A percentile compares a stretch with the other conserved stretches of the same genome.
Conservation (phyloP, 2,329 filamentous ascomycete genomes). For the Trichothecium roseum region DNA sequence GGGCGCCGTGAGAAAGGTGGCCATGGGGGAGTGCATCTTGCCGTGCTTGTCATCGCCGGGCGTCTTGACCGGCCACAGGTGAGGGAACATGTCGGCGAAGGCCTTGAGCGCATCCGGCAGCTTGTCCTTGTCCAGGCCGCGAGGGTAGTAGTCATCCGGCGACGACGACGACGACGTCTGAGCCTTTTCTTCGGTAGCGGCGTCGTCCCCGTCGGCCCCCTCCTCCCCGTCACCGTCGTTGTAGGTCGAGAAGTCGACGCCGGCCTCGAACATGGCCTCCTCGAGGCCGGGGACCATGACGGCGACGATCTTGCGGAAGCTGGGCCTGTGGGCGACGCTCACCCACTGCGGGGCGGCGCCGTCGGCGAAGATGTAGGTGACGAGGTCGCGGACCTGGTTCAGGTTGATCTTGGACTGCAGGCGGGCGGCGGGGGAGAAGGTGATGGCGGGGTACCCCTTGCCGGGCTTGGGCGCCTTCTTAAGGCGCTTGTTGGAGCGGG, state of each 20-base stretch:
- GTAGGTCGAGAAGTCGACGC: conserved; percentile 38
- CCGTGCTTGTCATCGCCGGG: conserved; percentile 75
- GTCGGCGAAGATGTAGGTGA: conserved; percentile 58
- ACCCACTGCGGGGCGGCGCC: conserved; percentile 56
- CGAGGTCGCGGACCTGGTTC: conserved; percentile 50
- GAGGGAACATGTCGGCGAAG: conserved; percentile 72
- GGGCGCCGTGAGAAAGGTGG: conserved; percentile 71
- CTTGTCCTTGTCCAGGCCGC: conserved; percentile 36
- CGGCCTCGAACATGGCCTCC: conserved; percentile 72
- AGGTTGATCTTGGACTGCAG: conserved; percentile 53
- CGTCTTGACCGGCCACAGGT: conserved; percentile 81
- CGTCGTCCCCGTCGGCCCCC: no score
- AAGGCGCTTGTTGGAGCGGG: conserved; percentile 42
- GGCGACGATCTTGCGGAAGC: conserved; percentile 70
- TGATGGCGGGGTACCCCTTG: conserved; percentile 46
- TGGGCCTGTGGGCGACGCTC: conserved; percentile 48
- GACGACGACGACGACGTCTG: conserved; percentile 35
- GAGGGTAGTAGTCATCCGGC: conserved; percentile 52
- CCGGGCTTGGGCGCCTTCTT: conserved; percentile 49
- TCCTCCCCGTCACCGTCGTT: conserved; percentile 21
- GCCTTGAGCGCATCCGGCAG: conserved; percentile 48
- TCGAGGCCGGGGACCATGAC: conserved; percentile 91
- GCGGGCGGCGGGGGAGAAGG: conserved; percentile 45
- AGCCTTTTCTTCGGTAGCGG: conserved; percentile 16
- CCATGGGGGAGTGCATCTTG: conserved; percentile 77